Percentiles rank a stretch among this genome's conserved stretches.
phyloP scores from a whole-genome alignment of 1,139 yeast species.

The Zygosaccharomyces pseudobailii region DNA sequence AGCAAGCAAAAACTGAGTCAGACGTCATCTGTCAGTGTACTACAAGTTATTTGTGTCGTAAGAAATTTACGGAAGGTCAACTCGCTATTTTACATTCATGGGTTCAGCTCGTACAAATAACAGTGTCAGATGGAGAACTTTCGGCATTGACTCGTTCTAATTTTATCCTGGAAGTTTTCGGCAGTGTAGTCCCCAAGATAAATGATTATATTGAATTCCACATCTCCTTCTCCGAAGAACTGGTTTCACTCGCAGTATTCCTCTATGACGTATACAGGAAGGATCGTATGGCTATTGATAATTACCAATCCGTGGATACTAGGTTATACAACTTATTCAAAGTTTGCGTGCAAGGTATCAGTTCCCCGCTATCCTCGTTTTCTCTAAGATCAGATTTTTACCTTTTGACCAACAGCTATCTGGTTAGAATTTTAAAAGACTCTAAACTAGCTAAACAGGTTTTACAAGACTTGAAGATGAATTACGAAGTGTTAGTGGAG shows the following conservation, averaged over 20 bases:
- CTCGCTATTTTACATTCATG: constrained; percentile 68
- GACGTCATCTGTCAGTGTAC: constrained; percentile 22
- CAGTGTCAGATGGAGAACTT: constrained; percentile 56
- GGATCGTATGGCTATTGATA: constrained; percentile 37
- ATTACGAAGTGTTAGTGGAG: constrained; percentile 60
- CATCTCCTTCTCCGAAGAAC: constrained; percentile 64
- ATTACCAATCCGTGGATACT: constrained; percentile 37
- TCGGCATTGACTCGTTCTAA: constrained; percentile 43
- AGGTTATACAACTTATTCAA: constrained; percentile 66
- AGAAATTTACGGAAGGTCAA: constrained; percentile 49
- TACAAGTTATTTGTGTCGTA: constrained; percentile 42
- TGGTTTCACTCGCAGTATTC: constrained; percentile 70
- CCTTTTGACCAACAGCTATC: constrained; percentile 61
- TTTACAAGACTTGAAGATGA: constrained; percentile 48
- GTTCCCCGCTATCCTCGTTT: constrained; percentile 63
- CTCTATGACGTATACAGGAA: constrained; percentile 60
- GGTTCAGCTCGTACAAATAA: constrained; percentile 72
- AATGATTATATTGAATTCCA: constrained; percentile 68
- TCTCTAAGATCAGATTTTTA: constrained; percentile 73
- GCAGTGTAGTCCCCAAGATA: constrained; percentile 68
- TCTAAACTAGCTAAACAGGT: constrained; percentile 44
- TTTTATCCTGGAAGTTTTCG: constrained; percentile 73
- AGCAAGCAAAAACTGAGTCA: constrained; percentile 4
- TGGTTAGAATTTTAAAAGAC: constrained; percentile 47
- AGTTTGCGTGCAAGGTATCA: constrained; percentile 68